A percentile compares a stretch with the other conserved stretches of the same genome.
phyloP scores from a whole-genome alignment of 2,329 filamentous ascomycete genomes.

The Fusarium pininemorale region DNA sequence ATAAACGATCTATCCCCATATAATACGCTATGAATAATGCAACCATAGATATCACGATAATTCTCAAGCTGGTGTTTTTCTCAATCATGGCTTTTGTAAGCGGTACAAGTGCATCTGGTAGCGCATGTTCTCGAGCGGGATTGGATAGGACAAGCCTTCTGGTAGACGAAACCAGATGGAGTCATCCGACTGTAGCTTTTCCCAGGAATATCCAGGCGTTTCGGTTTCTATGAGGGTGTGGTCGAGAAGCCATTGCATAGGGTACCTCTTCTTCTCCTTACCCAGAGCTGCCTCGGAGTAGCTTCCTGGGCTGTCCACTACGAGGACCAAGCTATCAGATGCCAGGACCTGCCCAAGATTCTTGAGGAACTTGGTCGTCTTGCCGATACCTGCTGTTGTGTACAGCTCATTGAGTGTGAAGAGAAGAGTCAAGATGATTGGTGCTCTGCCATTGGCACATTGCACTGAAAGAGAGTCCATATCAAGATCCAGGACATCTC shows the following conservation, averaged over 20 bases:
- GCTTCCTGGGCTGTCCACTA: slow-evolving; percentile 92
- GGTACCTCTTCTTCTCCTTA: slow-evolving; percentile 73
- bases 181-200: slow-evolving; percentile 77
- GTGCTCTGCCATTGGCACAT: slow-evolving; percentile 43
- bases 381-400: slow-evolving; percentile 73
- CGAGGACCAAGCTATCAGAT: slow-evolving; percentile 74
- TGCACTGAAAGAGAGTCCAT: slow-evolving; percentile 46
- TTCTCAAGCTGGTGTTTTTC: not conserved
- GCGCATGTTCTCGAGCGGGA: slow-evolving; percentile 91
- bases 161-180: slow-evolving; percentile 86
- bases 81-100: slow-evolving; percentile 39
- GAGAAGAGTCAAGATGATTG: slow-evolving; percentile 78
- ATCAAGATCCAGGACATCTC: slow-evolving; percentile 59
- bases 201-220: slow-evolving; percentile 66
- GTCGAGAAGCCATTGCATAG: slow-evolving; percentile 93
- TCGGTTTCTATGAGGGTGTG: slow-evolving; percentile 71
- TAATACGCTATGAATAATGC: slow-evolving; percentile 16
- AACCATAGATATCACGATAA: slow-evolving; percentile 32
- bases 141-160: slow-evolving; percentile 76
- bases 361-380: slow-evolving; percentile 81
- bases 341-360: slow-evolving; percentile 68
- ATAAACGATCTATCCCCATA: slow-evolving; percentile 6
- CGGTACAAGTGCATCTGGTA: slow-evolving; percentile 90
- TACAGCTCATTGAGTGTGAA: slow-evolving; percentile 98
- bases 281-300: slow-evolving; percentile 85